Conservation (phyloP, 1,284 basidiomycete genomes). For the Fistulina hepatica region DNA sequence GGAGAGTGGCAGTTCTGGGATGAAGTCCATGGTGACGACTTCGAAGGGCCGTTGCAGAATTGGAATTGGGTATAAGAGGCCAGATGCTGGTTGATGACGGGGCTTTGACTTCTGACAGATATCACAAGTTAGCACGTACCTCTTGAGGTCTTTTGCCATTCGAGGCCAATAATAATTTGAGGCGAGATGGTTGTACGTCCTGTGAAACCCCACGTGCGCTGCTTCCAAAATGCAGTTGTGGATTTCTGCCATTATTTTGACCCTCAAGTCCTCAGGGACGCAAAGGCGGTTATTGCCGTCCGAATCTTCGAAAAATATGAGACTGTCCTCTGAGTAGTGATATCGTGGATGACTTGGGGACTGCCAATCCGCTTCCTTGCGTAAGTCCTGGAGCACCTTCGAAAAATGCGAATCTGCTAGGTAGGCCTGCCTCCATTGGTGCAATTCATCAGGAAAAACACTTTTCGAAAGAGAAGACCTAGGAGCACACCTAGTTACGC, state of each 20-base stretch:
- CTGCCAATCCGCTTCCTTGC: slow-evolving; percentile 1
- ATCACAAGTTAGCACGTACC: slow-evolving; percentile 26
- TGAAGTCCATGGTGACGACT: slow-evolving; percentile 19
- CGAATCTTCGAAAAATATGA: slow-evolving; percentile 18
- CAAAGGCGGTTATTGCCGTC: slow-evolving; percentile 16
- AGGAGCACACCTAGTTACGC: too few relatives aligned
- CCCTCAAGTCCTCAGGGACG: slow-evolving; percentile 14
- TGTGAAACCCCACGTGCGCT: slow-evolving; percentile 15
- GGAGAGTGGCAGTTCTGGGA: slow-evolving; percentile 26
- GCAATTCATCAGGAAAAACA: slow-evolving; percentile 5
- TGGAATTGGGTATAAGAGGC: slow-evolving; percentile 14
- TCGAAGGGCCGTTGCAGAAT: slow-evolving; percentile 15
- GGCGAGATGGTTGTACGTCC: slow-evolving; percentile 5
- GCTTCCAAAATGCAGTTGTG: slow-evolving; percentile 19
- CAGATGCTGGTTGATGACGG: slow-evolving; percentile 9
- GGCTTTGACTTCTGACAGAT: slow-evolving; percentile 26
- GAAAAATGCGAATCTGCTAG: slow-evolving; percentile 6
- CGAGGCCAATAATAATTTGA: slow-evolving; percentile 23
- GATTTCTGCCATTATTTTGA: slow-evolving; percentile 15
- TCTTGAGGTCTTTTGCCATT: slow-evolving; percentile 21
- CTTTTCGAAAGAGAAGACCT: neutral
- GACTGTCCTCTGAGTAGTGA: slow-evolving; percentile 13
- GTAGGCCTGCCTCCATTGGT: slow-evolving; percentile 5
- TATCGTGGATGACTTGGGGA: slow-evolving; percentile 11
- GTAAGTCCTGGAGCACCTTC: slow-evolving; percentile 1